Conservation (phyloP, 2,329 filamentous ascomycete genomes). For the Orbilia javanica region DNA sequence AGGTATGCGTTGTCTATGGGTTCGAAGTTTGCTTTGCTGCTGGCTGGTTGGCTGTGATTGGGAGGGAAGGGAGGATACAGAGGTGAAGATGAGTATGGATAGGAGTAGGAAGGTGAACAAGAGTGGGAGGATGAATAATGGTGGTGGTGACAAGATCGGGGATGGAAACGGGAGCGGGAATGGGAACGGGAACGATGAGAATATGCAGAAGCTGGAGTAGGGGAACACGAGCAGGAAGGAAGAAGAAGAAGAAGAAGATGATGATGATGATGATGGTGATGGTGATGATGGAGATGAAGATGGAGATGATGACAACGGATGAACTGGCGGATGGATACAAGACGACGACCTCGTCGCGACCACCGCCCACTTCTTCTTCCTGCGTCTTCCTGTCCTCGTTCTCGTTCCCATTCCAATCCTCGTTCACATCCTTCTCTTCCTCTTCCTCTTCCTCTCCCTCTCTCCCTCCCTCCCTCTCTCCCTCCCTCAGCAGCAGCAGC, state of each 20-base stretch:
- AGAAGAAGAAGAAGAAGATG: too few species aligned
- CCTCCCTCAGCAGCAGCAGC: neutral
- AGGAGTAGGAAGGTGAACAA: neutral
- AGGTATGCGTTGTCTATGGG: slow-evolving; percentile 45
- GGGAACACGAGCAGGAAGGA: neutral
- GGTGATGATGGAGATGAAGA: too few species aligned
- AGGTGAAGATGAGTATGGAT: neutral
- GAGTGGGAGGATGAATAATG: neutral
- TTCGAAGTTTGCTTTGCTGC: slow-evolving; percentile 16
- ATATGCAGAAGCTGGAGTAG: too few species aligned
- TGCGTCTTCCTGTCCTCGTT: neutral
- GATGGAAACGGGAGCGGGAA: neutral
- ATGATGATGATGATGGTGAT: too few species aligned
- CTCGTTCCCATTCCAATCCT: too few species aligned
- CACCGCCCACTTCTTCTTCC: slow-evolving; percentile 4
- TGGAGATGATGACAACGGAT: neutral
- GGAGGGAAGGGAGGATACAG: neutral
- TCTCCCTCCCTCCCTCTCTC: neutral
- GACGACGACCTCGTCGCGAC: neutral
- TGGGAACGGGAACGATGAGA: neutral
- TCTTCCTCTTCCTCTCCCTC: neutral
- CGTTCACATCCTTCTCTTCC: neutral
- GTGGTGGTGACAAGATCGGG: neutral
- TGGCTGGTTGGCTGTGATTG: neutral
- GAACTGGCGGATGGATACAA: too few species aligned